Base-by-base conservation (phyloP, 345 rosid genomes). In the Lumnitzera littorea region DNA sequence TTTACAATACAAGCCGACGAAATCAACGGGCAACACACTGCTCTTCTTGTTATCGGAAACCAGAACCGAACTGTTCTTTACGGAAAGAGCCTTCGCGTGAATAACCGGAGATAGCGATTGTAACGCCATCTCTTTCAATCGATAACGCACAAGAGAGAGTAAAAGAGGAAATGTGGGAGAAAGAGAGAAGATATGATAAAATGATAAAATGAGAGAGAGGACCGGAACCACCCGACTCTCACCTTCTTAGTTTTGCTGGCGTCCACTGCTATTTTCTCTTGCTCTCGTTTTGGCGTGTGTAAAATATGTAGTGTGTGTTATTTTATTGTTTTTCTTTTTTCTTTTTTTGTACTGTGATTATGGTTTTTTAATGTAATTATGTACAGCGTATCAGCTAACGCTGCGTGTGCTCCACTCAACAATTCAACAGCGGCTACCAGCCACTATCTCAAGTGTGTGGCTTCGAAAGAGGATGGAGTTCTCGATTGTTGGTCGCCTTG, bases 11-110 rank as follows among this genome's bases (percentile, higher is more conserved):
- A 82, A 68, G 7, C 94, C 92, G 14, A 81, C 80, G 65, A 91
- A 91, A 70, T 91, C 98, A 36, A 82, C 86, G 75, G 74, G 70
- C 52, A 84, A 73, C 55, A 73, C 67, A 27, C 68, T 64, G 49
- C 54, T 77, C 29, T 53, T 20, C 41, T 51, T 50, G 48, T 43
- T 55, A 52, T 62, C 66, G 15, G 83, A 70, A 24, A 75, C 56
- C 50, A 80, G 76, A 23, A 68, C 71, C 16, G 89, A 80, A 67
- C 73, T 69, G 12, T 84, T 80, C 46, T 68, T 51, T 56, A 60
- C 62, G 51, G 60, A 47, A 50, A 53, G 56, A 24, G 50, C 47
- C 41, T 13, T 31, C 59, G 74, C 3, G 80, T 56, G 41, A 81
- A 76, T 65, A 41, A 79, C 73, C 53, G 74, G 79, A 58, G 91